These are phyloP conservation scores for Strigomonas culicis DNA, from an alignment of 208 protist genomes.

Conservation along the genomic window DNA sequence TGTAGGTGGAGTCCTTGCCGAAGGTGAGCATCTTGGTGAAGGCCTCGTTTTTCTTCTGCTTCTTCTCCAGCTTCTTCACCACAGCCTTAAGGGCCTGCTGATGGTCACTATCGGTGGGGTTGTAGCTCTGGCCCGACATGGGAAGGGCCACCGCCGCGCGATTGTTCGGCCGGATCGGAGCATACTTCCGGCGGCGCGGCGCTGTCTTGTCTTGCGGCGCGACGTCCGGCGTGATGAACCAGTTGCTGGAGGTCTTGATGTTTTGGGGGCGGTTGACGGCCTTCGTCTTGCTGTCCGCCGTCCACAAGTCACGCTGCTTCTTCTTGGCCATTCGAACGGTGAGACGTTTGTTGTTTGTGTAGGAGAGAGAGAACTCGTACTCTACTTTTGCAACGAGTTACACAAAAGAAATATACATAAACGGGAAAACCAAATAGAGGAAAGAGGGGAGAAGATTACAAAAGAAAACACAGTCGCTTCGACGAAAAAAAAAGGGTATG, in stretches of 20 bases:
- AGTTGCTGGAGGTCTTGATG: constrained; percentile 43
- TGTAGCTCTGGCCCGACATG: constrained; percentile 83
- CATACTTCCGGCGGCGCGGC: constrained; percentile 76
- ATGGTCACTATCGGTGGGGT: constrained; percentile 73
- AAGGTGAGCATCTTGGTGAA: constrained; percentile 68
- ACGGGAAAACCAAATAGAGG: background rate
- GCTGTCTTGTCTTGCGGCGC: constrained; percentile 48
- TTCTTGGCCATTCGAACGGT: constrained; percentile 13
- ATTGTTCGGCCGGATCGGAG: constrained; percentile 70
- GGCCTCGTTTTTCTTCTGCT: constrained; percentile 59
- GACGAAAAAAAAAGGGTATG: background rate
- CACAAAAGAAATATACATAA: background rate
- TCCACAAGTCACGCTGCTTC: constrained; percentile 74
- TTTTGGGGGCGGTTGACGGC: constrained; percentile 48
- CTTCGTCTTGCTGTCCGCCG: constrained; percentile 30
- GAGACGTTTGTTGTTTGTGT: background rate
- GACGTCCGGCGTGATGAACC: constrained; percentile 58
- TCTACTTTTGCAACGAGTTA: background rate
- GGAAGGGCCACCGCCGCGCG: constrained; percentile 68
- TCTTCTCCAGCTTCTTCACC: constrained; percentile 58
- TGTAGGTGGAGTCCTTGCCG: constrained; percentile 39
- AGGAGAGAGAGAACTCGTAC: background rate
- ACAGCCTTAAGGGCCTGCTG: constrained; percentile 60
- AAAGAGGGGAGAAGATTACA: constrained; percentile 15
- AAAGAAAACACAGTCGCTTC: background rate